Evolutionary conservation across 352 stramenopile genomes (phyloP), one percentile per base, ranked within the genome.

Genomic region (Pythium volutum): DNA sequence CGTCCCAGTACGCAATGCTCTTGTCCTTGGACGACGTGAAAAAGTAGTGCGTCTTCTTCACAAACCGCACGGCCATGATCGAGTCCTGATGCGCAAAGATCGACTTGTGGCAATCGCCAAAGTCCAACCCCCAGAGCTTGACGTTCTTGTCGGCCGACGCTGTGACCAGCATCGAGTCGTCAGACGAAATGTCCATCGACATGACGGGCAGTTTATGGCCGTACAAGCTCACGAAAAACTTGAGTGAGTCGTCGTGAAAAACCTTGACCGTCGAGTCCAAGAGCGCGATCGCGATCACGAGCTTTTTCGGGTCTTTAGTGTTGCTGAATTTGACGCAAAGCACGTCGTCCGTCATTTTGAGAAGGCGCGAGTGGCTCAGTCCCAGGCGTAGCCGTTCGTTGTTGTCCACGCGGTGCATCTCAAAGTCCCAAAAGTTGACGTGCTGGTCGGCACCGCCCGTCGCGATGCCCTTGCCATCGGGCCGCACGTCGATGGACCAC

Each of bases 91-190:
- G 98, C 33, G 97, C 97, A 66, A 99, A 98, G 60, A 99, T 91
- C 31, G 95, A 99, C 58, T 98, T 97, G 83, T 99, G 98, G 67
- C 97, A 99, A 74, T 99, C 98, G 52, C 98, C 98, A 80, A 99
- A 99, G 73, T 99, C 98, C 18, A 99, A 77, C 14, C 98, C 98
- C 97, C 97, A 99, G 31, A 99, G 85, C 72, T 99, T 99, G 47
- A 99, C 92, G 54, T 98, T 99, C 71, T 99, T 99, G 74, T 99
- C 98, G 5, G 98, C 97, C 46, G 92, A 98, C 27, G 88, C 97
- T 15, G 97, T 99, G 41, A 97, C 97, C 7, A 99, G 81, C 73
- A 99, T 96, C 11, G 90, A 81, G 71, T 98, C 95, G 75, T 99
- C 98, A 41, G 93, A 90, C 26, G 92, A 98, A 52, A 98, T 98